Evolutionary conservation across 176 grass and related monocot genomes (phyloP).

Genomic region (Thalia dealbata): DNA sequence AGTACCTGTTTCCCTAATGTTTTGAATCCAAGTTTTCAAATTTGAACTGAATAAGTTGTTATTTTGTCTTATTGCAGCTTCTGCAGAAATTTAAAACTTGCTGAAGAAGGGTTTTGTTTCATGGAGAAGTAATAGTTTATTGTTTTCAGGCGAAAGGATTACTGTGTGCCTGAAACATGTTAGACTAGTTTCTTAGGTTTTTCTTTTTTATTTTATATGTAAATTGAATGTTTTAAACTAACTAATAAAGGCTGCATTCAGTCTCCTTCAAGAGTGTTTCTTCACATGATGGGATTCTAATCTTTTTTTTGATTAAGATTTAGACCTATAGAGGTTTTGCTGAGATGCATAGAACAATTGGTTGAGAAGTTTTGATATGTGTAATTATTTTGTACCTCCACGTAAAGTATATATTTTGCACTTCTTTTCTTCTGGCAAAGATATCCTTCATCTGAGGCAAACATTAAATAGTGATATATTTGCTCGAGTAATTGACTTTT

Average conservation of each 20-base stretch:
- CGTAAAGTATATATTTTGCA: no score
- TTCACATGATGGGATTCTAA: no score
- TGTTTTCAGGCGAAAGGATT: background rate
- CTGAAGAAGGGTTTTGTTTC: background rate
- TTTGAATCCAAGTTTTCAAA: background rate
- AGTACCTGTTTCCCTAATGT: background rate
- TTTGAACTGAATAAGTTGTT: background rate
- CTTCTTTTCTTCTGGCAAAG: no score
- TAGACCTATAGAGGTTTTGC: no score
- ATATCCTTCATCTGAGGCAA: no score
- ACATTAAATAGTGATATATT: no score
- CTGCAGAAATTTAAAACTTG: background rate
- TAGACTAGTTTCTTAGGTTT: background rate
- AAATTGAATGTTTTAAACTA: background rate
- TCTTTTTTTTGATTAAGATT: no score
- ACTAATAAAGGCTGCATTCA: background rate
- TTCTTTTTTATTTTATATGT: background rate
- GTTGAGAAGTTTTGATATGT: no score
- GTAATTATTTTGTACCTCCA: no score
- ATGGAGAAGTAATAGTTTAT: background rate
- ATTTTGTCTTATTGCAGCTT: background rate
- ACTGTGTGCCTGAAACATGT: background rate
- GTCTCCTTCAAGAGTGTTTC: background rate
- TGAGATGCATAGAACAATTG: no score
- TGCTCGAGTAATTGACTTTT: no score